Conservation (phyloP, 1,284 basidiomycete species). For the Ganoderma leucocontextum region DNA sequence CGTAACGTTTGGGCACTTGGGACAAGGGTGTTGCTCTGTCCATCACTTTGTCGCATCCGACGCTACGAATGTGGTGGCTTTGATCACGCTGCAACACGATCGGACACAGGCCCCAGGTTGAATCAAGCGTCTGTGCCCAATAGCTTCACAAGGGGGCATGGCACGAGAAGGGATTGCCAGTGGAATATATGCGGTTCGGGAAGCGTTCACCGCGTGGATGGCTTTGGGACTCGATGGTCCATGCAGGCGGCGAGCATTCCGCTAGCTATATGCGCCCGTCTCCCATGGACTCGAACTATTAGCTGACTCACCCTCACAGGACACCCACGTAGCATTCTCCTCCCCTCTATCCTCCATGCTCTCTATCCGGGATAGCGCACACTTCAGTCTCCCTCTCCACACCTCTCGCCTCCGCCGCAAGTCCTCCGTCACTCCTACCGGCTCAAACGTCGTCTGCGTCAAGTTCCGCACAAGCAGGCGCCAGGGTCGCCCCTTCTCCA, state of each 20-base stretch:
- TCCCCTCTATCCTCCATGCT: constrained; percentile 24
- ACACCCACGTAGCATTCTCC: constrained; percentile 23
- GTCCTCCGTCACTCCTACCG: neutral
- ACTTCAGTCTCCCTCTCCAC: constrained; percentile 21
- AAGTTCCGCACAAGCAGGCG: constrained; percentile 17
- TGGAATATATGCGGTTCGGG: no score
- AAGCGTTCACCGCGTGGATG: neutral
- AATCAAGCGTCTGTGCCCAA: no score
- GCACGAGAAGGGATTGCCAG: no score
- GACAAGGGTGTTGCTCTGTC: no score
- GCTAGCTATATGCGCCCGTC: neutral
- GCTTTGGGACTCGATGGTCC: neutral
- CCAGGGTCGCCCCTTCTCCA: constrained; percentile 21
- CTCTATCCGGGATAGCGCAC: constrained; percentile 26
- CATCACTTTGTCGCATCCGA: no score
- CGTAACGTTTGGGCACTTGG: no score
- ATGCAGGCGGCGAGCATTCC: constrained; percentile 1
- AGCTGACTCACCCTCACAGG: constrained; percentile 15
- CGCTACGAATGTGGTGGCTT: no score
- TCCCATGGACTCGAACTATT: neutral
- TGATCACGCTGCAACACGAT: no score
- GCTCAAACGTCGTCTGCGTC: constrained; percentile 24
- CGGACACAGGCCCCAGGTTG: no score
- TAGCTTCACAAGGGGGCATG: no score
- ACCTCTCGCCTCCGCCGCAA: constrained; percentile 21